phyloP scores from a whole-genome alignment of 495 filamentous ascomycete genomes.

The Trichoderma gamsii region DNA sequence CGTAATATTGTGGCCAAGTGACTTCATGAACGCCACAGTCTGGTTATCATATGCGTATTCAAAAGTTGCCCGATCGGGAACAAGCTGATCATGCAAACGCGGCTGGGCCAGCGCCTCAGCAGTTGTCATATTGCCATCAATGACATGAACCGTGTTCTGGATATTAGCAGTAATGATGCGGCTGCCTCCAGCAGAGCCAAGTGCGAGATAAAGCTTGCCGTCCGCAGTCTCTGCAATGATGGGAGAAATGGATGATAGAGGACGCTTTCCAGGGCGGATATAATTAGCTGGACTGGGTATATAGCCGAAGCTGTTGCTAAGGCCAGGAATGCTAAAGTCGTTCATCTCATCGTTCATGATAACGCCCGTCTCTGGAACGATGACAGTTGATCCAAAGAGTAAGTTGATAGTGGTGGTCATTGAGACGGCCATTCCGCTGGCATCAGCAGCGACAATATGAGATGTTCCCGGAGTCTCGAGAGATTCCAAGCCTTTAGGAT shows the following conservation, averaged over 20 bases:
- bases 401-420: constrained; percentile 73
- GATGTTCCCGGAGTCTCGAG: constrained; percentile 64
- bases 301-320: constrained; percentile 70
- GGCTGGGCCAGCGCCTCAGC: constrained; percentile 53
- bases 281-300: constrained; percentile 67
- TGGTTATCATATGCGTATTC: constrained; percentile 62
- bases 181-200: constrained; percentile 70
- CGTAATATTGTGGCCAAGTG: constrained; percentile 68
- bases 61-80: constrained; percentile 58
- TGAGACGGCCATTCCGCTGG: constrained; percentile 58
- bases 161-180: constrained; percentile 74
- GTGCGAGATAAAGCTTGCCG: constrained; percentile 32
- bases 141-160: constrained; percentile 62
- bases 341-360: constrained; percentile 90
- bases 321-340: constrained; percentile 68
- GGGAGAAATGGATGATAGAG: constrained; percentile 66
- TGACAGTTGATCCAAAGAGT: constrained; percentile 63
- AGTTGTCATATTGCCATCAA: constrained; percentile 54
- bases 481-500: constrained; percentile 55
- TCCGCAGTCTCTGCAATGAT: constrained; percentile 57
- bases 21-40: constrained; percentile 42
- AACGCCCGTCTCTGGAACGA: constrained; percentile 70
- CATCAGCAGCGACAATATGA: constrained; percentile 60
- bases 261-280: constrained; percentile 66
- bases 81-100: constrained; percentile 72